Conservation (phyloP, 2,329 filamentous ascomycete species). For the Colletotrichum neosansevieriae region DNA sequence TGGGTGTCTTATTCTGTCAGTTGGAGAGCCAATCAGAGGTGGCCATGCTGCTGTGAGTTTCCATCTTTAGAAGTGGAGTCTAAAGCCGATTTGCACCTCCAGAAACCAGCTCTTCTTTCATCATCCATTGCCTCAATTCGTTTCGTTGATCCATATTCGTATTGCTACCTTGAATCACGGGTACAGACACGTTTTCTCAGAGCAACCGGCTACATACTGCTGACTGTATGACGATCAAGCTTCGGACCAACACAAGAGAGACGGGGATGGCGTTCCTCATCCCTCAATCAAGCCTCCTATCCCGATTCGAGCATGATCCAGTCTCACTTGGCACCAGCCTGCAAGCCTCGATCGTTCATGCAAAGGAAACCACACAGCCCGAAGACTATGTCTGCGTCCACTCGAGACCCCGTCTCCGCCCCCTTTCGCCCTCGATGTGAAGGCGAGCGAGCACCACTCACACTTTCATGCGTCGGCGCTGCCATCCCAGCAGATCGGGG, state of each 20-base stretch:
- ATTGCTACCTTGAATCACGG: not conserved
- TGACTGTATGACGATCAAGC: conserved; percentile 4
- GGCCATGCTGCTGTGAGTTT: conserved; percentile 14
- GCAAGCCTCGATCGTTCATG: conserved; percentile 31
- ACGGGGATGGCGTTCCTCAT: conserved; percentile 1
- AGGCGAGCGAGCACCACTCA: conserved; percentile 27
- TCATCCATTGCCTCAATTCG: not conserved
- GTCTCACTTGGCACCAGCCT: conserved; percentile 15
- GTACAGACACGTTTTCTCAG: not conserved
- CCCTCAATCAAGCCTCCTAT: conserved; percentile 13
- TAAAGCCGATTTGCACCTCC: not conserved
- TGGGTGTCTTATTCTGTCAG: conserved; percentile 5
- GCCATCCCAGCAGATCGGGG: conserved; percentile 19
- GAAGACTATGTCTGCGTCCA: conserved; percentile 1
- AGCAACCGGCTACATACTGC: not conserved
- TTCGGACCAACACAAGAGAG: conserved; percentile 1
- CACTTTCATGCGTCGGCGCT: conserved; percentile 36
- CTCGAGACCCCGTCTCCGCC: conserved; percentile 1
- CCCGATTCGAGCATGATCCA: conserved; percentile 10
- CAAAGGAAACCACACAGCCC: conserved; percentile 4
- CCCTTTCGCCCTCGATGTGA: conserved; percentile 15
- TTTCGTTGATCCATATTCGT: not conserved
- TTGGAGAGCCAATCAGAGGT: conserved; percentile 20
- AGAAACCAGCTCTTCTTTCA: not conserved
- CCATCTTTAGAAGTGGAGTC: conserved; percentile 30